phyloP scores from a whole-genome alignment of 768 basidiomycete species.

The Paxillus ammoniavirescens region DNA sequence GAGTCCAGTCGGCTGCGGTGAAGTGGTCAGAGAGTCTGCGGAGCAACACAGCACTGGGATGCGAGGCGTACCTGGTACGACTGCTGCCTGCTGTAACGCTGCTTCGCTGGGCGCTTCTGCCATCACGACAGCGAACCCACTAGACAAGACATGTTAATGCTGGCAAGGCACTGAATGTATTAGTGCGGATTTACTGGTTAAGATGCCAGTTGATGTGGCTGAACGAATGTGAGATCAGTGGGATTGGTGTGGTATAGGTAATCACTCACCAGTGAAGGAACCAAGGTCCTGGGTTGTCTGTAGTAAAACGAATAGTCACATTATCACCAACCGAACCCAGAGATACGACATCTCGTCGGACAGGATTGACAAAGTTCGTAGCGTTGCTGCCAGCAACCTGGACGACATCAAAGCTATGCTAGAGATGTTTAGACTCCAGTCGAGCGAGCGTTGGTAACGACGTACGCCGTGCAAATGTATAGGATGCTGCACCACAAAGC shows the following conservation, averaged over 20 bases:
- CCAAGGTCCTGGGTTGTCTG: slow-evolving; percentile 69
- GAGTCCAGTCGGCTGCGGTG: no score
- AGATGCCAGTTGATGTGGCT: slow-evolving; percentile 34
- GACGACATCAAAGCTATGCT: slow-evolving; percentile 40
- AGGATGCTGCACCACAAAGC: slow-evolving; percentile 30
- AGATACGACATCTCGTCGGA: slow-evolving; percentile 34
- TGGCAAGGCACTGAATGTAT: not conserved
- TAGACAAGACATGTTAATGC: slow-evolving; percentile 5
- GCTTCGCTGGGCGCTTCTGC: no score
- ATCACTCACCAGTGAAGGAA: slow-evolving; percentile 41
- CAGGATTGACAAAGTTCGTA: slow-evolving; percentile 37
- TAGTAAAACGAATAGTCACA: slow-evolving; percentile 57
- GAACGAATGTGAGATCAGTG: not conserved
- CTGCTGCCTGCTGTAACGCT: no score
- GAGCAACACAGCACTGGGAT: no score
- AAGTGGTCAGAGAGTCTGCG: no score
- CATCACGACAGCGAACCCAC: not conserved
- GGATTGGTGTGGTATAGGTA: not conserved
- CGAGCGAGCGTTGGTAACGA: not conserved
- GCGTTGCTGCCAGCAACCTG: slow-evolving; percentile 26
- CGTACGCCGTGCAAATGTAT: slow-evolving; percentile 44
- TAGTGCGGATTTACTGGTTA: slow-evolving; percentile 13
- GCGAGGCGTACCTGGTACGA: no score
- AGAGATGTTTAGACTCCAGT: not conserved
- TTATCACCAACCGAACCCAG: slow-evolving; percentile 34